Conservation (phyloP, 2,329 filamentous ascomycete species). For the Microascus cirrosus region DNA sequence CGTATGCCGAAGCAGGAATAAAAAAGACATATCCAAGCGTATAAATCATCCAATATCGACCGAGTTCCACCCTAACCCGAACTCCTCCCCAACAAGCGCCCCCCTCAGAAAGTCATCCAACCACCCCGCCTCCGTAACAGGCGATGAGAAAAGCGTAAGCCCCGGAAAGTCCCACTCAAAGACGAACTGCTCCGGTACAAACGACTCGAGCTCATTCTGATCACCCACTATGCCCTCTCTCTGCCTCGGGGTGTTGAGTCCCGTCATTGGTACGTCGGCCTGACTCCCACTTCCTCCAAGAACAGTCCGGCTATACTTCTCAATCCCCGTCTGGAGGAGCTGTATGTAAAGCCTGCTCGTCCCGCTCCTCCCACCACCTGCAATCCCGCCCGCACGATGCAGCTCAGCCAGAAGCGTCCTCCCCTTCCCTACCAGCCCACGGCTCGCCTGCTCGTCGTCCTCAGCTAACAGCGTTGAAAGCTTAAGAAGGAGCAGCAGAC, state of each 20-base stretch:
- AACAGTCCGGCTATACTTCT: constrained; percentile 10
- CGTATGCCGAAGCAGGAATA: neutral
- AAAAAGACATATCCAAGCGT: neutral
- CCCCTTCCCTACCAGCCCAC: constrained; percentile 10
- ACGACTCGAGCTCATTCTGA: constrained; percentile 37
- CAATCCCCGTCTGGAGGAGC: constrained; percentile 12
- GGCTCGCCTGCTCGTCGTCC: constrained; percentile 8
- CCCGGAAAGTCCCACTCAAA: constrained; percentile 49
- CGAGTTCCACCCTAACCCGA: constrained; percentile 8
- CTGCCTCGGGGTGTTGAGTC: neutral
- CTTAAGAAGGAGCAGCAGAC: constrained; percentile 42
- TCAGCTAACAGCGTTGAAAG: constrained; percentile 36
- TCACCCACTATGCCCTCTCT: constrained; percentile 6
- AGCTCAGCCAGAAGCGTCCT: constrained; percentile 14
- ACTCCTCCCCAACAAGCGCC: constrained; percentile 12
- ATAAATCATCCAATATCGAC: neutral
- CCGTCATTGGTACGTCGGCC: neutral
- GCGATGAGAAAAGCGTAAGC: constrained; percentile 27
- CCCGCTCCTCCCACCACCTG: constrained; percentile 16
- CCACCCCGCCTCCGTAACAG: constrained; percentile 13
- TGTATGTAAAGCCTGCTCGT: constrained; percentile 19
- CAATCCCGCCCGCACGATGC: constrained; percentile 8
- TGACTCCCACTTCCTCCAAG: neutral
- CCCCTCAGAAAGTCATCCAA: constrained; percentile 14
- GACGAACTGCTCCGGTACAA: constrained; percentile 42